Conservation (phyloP, 1,284 basidiomycete genomes). For the Trichosporon asahii region DNA sequence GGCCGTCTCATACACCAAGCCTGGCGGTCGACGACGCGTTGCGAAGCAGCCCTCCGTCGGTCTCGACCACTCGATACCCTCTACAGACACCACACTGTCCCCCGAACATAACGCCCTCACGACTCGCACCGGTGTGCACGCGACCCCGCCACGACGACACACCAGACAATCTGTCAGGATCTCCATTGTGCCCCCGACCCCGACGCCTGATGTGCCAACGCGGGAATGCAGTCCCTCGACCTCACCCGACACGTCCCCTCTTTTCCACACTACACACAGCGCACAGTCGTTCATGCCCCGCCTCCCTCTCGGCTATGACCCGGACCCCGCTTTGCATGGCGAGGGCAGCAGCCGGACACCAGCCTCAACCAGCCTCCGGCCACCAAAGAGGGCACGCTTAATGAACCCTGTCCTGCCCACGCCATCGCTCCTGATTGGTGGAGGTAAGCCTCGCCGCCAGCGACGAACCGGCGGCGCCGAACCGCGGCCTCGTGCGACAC, state of each 20-base stretch:
- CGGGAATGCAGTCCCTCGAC: background rate
- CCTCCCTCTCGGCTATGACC: slow-evolving; percentile 20
- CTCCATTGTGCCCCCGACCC: slow-evolving; percentile 7
- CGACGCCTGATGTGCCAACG: background rate
- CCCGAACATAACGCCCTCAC: background rate
- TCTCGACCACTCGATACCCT: background rate
- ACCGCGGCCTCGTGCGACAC: slow-evolving; percentile 18
- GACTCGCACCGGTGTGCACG: background rate
- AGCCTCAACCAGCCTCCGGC: background rate
- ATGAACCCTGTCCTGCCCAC: slow-evolving; percentile 1
- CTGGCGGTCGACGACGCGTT: slow-evolving; percentile 6
- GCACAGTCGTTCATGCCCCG: slow-evolving; percentile 1
- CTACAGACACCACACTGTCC: background rate
- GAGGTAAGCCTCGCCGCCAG: slow-evolving; percentile 7
- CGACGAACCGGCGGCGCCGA: slow-evolving; percentile 6
- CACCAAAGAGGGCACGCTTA: background rate
- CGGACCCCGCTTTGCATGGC: slow-evolving; percentile 20
- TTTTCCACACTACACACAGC: background rate
- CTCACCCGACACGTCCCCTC: background rate
- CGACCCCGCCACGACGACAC: background rate
- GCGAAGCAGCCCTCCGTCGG: background rate
- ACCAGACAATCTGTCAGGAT: background rate
- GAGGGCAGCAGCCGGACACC: slow-evolving; percentile 20
- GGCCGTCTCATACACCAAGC: background rate
- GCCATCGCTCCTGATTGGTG: slow-evolving; percentile 8